These are phyloP conservation scores for Mychonastes homosphaera DNA, from an alignment of 139 green algal species.

Conservation along the genomic window DNA sequence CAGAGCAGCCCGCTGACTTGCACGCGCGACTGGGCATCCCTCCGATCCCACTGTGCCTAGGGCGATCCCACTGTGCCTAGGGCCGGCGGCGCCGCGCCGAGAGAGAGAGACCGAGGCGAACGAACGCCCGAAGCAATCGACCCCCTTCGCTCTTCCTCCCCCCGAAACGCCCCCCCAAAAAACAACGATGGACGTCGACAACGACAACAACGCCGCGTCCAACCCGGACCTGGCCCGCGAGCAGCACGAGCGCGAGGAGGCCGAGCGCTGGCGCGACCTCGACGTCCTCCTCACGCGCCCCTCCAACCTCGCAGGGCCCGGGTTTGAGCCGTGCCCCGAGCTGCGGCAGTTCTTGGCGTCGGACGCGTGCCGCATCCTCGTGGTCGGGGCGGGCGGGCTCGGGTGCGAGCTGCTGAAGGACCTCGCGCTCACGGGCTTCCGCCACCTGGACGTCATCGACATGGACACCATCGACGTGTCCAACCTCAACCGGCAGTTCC, in stretches of 20 bases:
- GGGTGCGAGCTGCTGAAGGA: slow-evolving; percentile 99
- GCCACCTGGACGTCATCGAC: slow-evolving; percentile 97
- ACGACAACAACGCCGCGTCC: not conserved
- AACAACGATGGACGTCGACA: not conserved
- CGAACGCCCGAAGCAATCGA: too few relatives aligned
- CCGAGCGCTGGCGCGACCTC: slow-evolving; percentile 57
- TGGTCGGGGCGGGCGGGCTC: slow-evolving; percentile 91
- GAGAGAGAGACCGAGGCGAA: too few relatives aligned
- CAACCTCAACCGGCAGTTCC: slow-evolving; percentile 98
- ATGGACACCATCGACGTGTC: slow-evolving; percentile 99
- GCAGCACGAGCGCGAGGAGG: not conserved
- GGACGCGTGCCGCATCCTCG: slow-evolving; percentile 59
- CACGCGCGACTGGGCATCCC: too few relatives aligned
- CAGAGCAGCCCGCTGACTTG: too few relatives aligned
- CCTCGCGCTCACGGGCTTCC: slow-evolving; percentile 88
- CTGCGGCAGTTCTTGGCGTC: slow-evolving; percentile 54
- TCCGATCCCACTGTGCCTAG: too few relatives aligned
- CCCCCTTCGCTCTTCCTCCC: not conserved
- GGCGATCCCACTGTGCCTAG: too few relatives aligned
- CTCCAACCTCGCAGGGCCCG: slow-evolving; percentile 70
- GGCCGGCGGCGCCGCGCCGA: too few relatives aligned
- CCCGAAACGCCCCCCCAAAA: not conserved
- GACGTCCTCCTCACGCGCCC: slow-evolving; percentile 60
- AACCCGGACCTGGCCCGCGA: not conserved
- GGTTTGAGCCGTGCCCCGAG: slow-evolving; percentile 68